phyloP scores from a whole-genome alignment of 352 stramenopile species.

The Phytophthora cryptogea region DNA sequence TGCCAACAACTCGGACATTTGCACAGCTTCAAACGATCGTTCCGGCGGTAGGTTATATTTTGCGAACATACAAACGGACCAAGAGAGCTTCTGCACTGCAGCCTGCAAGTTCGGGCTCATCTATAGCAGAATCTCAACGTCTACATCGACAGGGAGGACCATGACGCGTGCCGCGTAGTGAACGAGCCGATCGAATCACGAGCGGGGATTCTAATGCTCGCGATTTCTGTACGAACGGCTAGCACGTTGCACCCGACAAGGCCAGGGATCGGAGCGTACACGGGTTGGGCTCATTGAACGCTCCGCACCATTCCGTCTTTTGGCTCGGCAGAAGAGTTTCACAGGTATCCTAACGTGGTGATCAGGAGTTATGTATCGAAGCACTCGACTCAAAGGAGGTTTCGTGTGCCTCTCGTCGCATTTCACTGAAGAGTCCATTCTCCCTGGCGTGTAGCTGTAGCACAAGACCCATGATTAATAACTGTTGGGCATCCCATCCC shows the following conservation, averaged over 20 bases:
- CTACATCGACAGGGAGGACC: slow-evolving; percentile 1
- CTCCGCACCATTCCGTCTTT: no score
- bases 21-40: background rate
- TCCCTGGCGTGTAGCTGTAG: no score
- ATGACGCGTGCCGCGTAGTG: slow-evolving; percentile 15
- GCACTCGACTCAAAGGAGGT: background rate
- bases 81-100: background rate
- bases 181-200: background rate
- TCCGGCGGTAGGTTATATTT: background rate
- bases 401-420: background rate
- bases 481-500: background rate
- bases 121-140: background rate
- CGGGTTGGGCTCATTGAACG: background rate
- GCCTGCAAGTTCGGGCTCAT: slow-evolving; percentile 6
- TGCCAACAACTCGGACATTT: background rate
- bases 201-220: background rate
- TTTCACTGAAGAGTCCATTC: no score
- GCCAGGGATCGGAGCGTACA: background rate
- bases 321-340: no score
- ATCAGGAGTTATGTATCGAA: background rate
- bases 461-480: no score
- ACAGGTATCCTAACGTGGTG: no score
- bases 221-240: background rate
- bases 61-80: background rate
- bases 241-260: background rate